Evolutionary conservation across 805 yeast genomes (phyloP).

Genomic region (Nakazawaea peltata): DNA sequence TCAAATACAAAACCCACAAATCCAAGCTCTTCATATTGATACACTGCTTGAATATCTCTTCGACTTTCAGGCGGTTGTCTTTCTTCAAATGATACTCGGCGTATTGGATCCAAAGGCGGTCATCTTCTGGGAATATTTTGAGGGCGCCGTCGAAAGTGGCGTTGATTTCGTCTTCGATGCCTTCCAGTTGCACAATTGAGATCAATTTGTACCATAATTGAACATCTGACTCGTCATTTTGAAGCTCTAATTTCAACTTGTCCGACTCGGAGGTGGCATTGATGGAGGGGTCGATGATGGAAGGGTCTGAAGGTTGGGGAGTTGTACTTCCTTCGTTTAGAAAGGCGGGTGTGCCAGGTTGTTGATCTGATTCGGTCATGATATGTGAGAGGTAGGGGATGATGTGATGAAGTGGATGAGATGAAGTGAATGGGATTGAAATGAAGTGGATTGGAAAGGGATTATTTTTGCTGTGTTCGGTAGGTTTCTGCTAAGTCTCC

Average conservation of each 20-base stretch:
- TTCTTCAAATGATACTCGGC: slow-evolving; percentile 58
- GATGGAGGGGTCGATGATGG: neutral
- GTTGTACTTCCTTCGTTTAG: slow-evolving; percentile 3
- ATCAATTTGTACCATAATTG: slow-evolving; percentile 50
- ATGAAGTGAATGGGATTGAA: no score
- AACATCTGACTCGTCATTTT: slow-evolving; percentile 44
- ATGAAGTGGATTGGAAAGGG: no score
- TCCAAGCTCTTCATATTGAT: slow-evolving; percentile 57
- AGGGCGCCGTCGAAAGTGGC: slow-evolving; percentile 54
- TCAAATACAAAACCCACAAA: slow-evolving; percentile 71
- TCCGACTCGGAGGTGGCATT: slow-evolving; percentile 23
- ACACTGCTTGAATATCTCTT: slow-evolving; percentile 55
- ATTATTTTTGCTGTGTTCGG: no score
- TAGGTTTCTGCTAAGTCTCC: no score
- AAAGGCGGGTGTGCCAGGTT: slow-evolving; percentile 12
- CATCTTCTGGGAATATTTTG: slow-evolving; percentile 56
- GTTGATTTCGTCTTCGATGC: slow-evolving; percentile 35
- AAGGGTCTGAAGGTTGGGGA: slow-evolving; percentile 1
- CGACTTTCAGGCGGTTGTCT: slow-evolving; percentile 54
- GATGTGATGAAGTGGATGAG: no score
- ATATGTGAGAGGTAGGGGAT: neutral
- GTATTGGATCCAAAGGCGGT: slow-evolving; percentile 68
- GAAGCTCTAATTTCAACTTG: slow-evolving; percentile 46
- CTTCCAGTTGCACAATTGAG: slow-evolving; percentile 37
- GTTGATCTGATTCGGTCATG: slow-evolving; percentile 11